Percentiles rank a stretch among this genome's conserved stretches.
phyloP scores from a whole-genome alignment of 495 filamentous ascomycete species.

The Tetracladium marchalianum region DNA sequence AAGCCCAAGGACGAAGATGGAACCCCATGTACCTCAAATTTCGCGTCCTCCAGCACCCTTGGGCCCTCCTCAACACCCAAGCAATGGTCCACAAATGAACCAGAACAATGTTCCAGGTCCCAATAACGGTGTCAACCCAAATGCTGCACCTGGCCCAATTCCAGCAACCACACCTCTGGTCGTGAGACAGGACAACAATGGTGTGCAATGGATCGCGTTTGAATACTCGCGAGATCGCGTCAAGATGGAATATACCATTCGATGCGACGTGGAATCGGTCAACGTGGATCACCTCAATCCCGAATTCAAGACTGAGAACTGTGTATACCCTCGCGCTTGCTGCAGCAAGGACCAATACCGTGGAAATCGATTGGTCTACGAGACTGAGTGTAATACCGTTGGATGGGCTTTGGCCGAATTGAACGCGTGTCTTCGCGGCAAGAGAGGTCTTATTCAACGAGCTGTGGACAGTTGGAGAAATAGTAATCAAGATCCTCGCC shows the following conservation, averaged over 20 bases:
- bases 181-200: slow-evolving; percentile 90
- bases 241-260: slow-evolving; percentile 99
- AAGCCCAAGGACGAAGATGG: slow-evolving; percentile 54
- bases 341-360: slow-evolving; percentile 92
- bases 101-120: slow-evolving; percentile 30
- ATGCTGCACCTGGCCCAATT: slow-evolving; percentile 93
- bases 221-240: slow-evolving; percentile 96
- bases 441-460: slow-evolving; percentile 89
- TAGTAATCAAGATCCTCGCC: slow-evolving; percentile 88
- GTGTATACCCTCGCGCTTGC: slow-evolving; percentile 93
- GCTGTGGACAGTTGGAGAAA: slow-evolving; percentile 98
- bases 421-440: slow-evolving; percentile 82
- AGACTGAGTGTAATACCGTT: slow-evolving; percentile 97
- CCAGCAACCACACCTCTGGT: slow-evolving; percentile 95
- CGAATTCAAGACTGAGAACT: slow-evolving; percentile 96
- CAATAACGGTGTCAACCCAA: slow-evolving; percentile 57
- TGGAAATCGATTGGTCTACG: slow-evolving; percentile 89
- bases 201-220: slow-evolving; percentile 98
- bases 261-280: slow-evolving; percentile 95
- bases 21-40: slow-evolving; percentile 49
- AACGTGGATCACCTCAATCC: slow-evolving; percentile 72
- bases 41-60: slow-evolving; percentile 44
- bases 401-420: slow-evolving; percentile 93
- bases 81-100: slow-evolving; percentile 45
- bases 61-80: slow-evolving; percentile 30